These are phyloP conservation scores for Clonostachys rhizophaga DNA, from an alignment of 2,329 filamentous ascomycete genomes.

Conservation along the genomic window DNA sequence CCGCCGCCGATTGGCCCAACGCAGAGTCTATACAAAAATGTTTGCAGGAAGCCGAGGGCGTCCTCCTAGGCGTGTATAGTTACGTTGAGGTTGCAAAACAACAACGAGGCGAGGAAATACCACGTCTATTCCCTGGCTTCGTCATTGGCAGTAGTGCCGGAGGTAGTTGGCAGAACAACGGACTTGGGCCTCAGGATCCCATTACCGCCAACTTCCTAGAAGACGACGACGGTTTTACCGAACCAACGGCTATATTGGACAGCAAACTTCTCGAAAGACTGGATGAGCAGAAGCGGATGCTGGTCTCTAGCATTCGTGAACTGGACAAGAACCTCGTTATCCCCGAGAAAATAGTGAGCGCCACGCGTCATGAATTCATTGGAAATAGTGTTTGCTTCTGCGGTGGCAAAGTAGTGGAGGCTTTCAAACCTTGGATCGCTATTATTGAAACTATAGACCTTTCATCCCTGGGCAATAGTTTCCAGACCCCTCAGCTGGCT, in stretches of 20 bases:
- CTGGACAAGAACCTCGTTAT: constrained; percentile 79
- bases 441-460: constrained; percentile 91
- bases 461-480: constrained; percentile 68
- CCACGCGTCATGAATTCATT: constrained; percentile 72
- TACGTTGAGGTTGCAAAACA: constrained; percentile 94
- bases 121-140: constrained; percentile 89
- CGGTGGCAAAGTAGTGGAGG: constrained; percentile 77
- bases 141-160: constrained; percentile 79
- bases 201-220: constrained; percentile 82
- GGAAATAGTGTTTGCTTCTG: constrained; percentile 78
- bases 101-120: constrained; percentile 89
- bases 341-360: constrained; percentile 77
- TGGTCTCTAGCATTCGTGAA: constrained; percentile 81
- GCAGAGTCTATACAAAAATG: constrained; percentile 94
- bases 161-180: constrained; percentile 82
- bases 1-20: constrained; percentile 91
- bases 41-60: constrained; percentile 93
- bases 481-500: constrained; percentile 78
- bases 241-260: constrained; percentile 73
- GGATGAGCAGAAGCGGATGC: constrained; percentile 79
- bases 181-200: constrained; percentile 60
- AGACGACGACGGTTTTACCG: constrained; percentile 67
- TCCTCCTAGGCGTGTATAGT: constrained; percentile 88
- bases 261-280: constrained; percentile 73
- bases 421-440: constrained; percentile 84